These are phyloP conservation scores for Pterula multifida DNA, from an alignment of 1,284 basidiomycete genomes.

Conservation along the genomic window DNA sequence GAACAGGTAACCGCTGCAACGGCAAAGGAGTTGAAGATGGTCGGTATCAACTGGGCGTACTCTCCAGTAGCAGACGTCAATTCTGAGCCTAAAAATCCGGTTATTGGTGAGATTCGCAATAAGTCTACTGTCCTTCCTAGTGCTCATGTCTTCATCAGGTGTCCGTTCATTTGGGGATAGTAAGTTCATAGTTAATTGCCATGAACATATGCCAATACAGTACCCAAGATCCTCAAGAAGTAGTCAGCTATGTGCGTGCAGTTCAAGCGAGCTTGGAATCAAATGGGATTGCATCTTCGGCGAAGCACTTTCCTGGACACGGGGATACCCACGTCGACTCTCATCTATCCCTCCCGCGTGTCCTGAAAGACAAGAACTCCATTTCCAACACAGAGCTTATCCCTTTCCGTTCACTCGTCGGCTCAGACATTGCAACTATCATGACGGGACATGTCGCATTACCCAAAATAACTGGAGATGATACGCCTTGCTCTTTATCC, in stretches of 20 bases:
- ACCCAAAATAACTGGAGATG: slow-evolving; percentile 37
- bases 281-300: slow-evolving; percentile 41
- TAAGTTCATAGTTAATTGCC: slow-evolving; percentile 14
- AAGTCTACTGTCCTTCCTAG: background rate
- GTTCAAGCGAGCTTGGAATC: slow-evolving; percentile 35
- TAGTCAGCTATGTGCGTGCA: slow-evolving; percentile 33
- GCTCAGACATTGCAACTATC: slow-evolving; percentile 33
- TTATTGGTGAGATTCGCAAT: slow-evolving; percentile 44
- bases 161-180: slow-evolving; percentile 62
- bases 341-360: slow-evolving; percentile 51
- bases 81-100: slow-evolving; percentile 51
- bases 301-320: slow-evolving; percentile 65
- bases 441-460: slow-evolving; percentile 68
- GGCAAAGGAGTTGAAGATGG: slow-evolving; percentile 42
- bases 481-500: slow-evolving; percentile 47
- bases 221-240: slow-evolving; percentile 36
- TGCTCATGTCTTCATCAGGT: slow-evolving; percentile 22
- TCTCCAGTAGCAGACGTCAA: slow-evolving; percentile 64
- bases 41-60: slow-evolving; percentile 60
- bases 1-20: slow-evolving; percentile 35
- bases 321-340: slow-evolving; percentile 63
- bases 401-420: slow-evolving; percentile 39
- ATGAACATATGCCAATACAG: background rate
- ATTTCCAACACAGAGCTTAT: slow-evolving; percentile 38
- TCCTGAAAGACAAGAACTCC: slow-evolving; percentile 32